Evolutionary conservation across 352 stramenopile species (phyloP).

Genomic region (Phytophthora sp.): DNA sequence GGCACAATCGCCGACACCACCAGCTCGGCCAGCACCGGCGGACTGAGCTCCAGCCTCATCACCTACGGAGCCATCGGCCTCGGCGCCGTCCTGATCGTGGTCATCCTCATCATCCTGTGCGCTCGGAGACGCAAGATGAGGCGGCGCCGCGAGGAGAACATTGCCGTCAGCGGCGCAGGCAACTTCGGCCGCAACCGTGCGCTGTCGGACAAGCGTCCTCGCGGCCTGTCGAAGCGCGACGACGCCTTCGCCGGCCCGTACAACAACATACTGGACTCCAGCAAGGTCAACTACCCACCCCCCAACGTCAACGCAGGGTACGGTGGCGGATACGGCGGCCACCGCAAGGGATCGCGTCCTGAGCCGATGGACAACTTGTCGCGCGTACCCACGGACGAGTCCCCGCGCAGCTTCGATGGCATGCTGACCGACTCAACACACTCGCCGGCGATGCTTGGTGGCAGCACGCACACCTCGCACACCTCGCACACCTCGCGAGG

Average conservation of each 20-base stretch:
- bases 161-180: slow-evolving; percentile 14
- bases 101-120: slow-evolving; percentile 59
- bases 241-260: slow-evolving; percentile 50
- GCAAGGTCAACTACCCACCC: slow-evolving; percentile 41
- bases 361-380: slow-evolving; percentile 49
- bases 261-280: slow-evolving; percentile 60
- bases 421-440: slow-evolving; percentile 60
- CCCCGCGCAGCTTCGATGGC: slow-evolving; percentile 54
- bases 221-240: slow-evolving; percentile 46
- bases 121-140: slow-evolving; percentile 50
- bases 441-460: slow-evolving; percentile 53
- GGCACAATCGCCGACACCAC: slow-evolving; percentile 16
- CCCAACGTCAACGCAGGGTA: slow-evolving; percentile 13
- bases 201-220: slow-evolving; percentile 47
- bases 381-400: slow-evolving; percentile 43
- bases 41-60: slow-evolving; percentile 37
- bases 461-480: too few species aligned
- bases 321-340: slow-evolving; percentile 25
- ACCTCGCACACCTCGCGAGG: slow-evolving; percentile 27
- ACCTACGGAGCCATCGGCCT: slow-evolving; percentile 63
- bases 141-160: slow-evolving; percentile 24
- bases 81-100: slow-evolving; percentile 52
- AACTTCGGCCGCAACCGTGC: slow-evolving; percentile 25
- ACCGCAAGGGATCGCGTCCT: slow-evolving; percentile 36
- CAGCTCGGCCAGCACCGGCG: slow-evolving; percentile 13